Conservation (phyloP, 306 rosid genomes). For the Medicago arabica region DNA sequence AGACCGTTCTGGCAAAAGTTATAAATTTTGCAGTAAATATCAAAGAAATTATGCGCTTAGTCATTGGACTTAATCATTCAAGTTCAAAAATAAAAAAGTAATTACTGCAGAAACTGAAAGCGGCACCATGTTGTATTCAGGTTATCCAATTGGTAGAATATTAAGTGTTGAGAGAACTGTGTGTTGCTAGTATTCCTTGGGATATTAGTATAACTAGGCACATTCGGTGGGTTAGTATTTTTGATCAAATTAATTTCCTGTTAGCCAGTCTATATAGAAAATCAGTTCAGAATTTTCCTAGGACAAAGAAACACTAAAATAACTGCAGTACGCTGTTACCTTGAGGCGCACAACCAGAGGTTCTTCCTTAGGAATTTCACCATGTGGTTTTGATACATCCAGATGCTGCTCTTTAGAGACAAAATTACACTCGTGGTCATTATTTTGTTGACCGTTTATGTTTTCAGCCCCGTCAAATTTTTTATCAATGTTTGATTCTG, state of each 20-base stretch:
- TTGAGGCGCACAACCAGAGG: conserved; percentile 93
- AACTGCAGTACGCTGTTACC: conserved; percentile 50
- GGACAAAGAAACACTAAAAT: conserved; percentile 9
- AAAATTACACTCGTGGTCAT: conserved; percentile 45
- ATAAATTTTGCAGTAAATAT: conserved; percentile 23
- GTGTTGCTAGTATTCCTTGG: background rate
- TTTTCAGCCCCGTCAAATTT: conserved; percentile 57
- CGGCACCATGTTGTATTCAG: background rate
- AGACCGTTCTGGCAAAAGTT: conserved; percentile 3
- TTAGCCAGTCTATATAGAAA: background rate
- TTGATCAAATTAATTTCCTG: conserved; percentile 11
- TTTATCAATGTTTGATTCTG: conserved; percentile 63
- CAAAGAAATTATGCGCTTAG: conserved; percentile 7
- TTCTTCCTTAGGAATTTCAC: conserved; percentile 69
- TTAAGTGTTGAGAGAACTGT: background rate
- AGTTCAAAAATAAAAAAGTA: conserved; percentile 17
- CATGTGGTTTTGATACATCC: conserved; percentile 61
- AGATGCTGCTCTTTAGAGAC: conserved; percentile 55
- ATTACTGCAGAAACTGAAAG: background rate
- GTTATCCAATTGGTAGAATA: conserved; percentile 1
- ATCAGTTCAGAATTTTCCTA: conserved; percentile 11
- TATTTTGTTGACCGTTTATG: conserved; percentile 47
- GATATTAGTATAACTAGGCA: background rate
- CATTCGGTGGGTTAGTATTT: conserved; percentile 1
- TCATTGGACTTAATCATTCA: conserved; percentile 11